These are phyloP conservation scores for Dovyalis caffra DNA, from an alignment of 345 rosid genomes.

Conservation along the genomic window DNA sequence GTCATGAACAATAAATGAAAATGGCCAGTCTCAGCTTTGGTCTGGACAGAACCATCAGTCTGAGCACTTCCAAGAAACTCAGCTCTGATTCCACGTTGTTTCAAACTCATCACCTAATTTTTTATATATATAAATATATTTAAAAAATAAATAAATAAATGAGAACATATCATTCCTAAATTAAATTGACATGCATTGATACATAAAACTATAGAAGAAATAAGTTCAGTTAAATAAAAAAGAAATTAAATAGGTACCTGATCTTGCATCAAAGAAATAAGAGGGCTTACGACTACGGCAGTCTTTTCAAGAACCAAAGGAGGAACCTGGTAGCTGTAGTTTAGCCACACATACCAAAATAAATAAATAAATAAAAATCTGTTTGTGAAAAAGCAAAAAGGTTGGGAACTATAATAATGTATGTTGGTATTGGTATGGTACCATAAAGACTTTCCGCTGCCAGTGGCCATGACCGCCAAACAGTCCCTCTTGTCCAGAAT, in stretches of 20 bases:
- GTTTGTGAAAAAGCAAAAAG: neutral
- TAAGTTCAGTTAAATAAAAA: neutral
- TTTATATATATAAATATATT: neutral
- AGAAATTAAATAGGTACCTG: conserved; percentile 21
- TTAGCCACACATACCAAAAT: neutral
- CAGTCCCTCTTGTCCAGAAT: conserved; percentile 34
- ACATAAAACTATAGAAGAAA: no score
- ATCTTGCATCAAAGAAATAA: conserved; percentile 52
- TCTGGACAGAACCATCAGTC: conserved; percentile 36
- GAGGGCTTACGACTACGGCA: conserved; percentile 46
- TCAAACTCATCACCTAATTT: conserved; percentile 51
- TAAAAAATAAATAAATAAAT: neutral
- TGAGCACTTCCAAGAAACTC: conserved; percentile 49
- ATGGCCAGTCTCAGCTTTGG: conserved; percentile 39
- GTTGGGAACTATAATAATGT: neutral
- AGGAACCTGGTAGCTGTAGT: conserved; percentile 44
- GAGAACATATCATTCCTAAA: neutral
- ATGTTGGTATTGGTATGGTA: conserved; percentile 2
- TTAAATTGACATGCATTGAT: no score
- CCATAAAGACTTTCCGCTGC: conserved; percentile 55
- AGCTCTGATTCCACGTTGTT: conserved; percentile 42
- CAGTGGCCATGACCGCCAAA: conserved; percentile 53
- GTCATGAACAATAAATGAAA: conserved; percentile 43
- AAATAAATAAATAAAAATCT: neutral
- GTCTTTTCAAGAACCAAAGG: conserved; percentile 39